Evolutionary conservation across 2,329 filamentous ascomycete species (phyloP), one percentile per base, ranked within the genome.

Genomic region (Fusarium zealandicum): DNA sequence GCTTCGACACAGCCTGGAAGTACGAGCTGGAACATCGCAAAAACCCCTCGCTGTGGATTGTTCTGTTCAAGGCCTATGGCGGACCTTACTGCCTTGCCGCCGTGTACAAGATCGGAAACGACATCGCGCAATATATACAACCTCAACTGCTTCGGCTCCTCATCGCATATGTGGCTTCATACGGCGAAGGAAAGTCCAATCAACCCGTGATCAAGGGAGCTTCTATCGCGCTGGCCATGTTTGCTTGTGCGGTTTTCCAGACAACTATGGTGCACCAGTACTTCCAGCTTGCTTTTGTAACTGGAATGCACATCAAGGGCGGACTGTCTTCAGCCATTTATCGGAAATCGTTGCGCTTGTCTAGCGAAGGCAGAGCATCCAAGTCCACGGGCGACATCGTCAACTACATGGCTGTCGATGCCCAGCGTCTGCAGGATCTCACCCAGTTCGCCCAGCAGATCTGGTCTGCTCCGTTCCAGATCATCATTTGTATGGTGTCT

Each of bases 341-440:
- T 73, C 84, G 88, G 54, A 99, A 99, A 76, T 90, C 93, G 0
- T 81, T 98, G 58, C 88, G 86, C 60, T 80, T 99, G 14, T 98
- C 93, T 5, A 98, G 96, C 67, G 95, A 99, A 75, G 95, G 95
- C 8, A 86, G 93, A 47, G 84, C 92, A 2, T 77, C 87, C 37
- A 97, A 98, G 76, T 90, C 91, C 1, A 99, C 95, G 0, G 95
- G 95, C 51, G 96, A 99, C 69, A 98, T 99, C 69, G 95, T 99
- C 72, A 99, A 99, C 72, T 95, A 96, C 76, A 99, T 99, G 93
- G 95, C 96, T 38, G 93, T 99, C 9, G 95, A 99, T 72, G 93
- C 93, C 12, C 95, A 99, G 75, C 89, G 96, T 62, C 82, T 99
- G 14, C 90, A 97, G 69, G 95, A 99, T 75, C 79, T 99, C 51